Percentiles rank a stretch among this genome's conserved stretches.
These are phyloP conservation scores for Trichoderma reesei DNA, from an alignment of 495 filamentous ascomycete species.

Conservation along the genomic window DNA sequence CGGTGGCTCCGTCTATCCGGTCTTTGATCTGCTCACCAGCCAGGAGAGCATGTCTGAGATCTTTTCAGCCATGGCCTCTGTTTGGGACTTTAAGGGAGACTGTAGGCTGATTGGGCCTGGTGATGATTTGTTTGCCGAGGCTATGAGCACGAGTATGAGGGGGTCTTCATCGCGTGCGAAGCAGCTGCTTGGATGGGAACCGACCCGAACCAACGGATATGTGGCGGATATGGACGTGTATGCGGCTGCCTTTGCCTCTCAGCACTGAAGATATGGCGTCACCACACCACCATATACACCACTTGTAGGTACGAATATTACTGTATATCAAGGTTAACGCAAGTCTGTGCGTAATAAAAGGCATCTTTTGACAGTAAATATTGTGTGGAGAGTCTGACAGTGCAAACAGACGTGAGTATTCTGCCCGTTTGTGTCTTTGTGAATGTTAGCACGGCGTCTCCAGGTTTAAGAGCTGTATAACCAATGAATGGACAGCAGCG, in stretches of 20 bases:
- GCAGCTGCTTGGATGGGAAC: background rate
- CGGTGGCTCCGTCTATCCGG: background rate
- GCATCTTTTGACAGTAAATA: no score
- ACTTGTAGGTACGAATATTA: no score
- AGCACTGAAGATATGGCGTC: background rate
- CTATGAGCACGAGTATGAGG: background rate
- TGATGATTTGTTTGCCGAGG: background rate
- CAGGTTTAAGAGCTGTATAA: no score
- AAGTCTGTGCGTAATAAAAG: no score
- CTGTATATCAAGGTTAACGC: no score
- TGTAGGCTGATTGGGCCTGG: background rate
- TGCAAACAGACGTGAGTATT: no score
- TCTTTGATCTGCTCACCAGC: background rate
- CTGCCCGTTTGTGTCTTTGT: no score
- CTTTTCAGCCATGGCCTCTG: background rate
- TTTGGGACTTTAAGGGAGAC: background rate
- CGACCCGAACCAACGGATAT: background rate
- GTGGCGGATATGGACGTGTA: background rate
- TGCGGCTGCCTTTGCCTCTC: background rate
- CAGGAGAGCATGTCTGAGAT: slow-evolving; percentile 3
- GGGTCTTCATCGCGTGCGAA: background rate
- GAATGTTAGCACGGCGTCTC: no score
- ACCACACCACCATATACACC: no score
- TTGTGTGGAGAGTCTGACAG: no score
- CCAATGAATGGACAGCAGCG: no score